Conservation (phyloP, 805 yeast genomes). For the Wickerhamomyces rabaulensis region DNA sequence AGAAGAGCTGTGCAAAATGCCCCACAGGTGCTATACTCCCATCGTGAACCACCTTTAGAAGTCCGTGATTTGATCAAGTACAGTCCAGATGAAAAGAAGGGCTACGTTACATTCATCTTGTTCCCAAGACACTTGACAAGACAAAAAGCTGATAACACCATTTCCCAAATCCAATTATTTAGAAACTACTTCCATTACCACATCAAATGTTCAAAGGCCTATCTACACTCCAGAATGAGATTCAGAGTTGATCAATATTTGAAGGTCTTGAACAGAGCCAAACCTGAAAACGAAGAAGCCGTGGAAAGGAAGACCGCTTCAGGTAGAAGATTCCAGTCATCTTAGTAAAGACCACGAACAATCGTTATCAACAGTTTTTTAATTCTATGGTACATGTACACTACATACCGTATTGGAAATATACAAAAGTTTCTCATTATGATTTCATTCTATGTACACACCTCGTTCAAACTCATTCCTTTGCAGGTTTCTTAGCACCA, state of each 20-base stretch:
- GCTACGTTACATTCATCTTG: slow-evolving; percentile 63
- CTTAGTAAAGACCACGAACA: background rate
- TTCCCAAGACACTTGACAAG: slow-evolving; percentile 73
- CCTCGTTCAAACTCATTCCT: slow-evolving; percentile 21
- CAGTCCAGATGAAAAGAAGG: slow-evolving; percentile 39
- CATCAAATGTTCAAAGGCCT: slow-evolving; percentile 96
- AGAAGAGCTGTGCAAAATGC: slow-evolving; percentile 94
- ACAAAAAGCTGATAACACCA: slow-evolving; percentile 76
- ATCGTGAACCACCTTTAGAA: slow-evolving; percentile 90
- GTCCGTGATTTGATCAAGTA: slow-evolving; percentile 41
- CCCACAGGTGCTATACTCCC: slow-evolving; percentile 93
- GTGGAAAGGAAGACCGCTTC: slow-evolving; percentile 35
- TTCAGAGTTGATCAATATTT: slow-evolving; percentile 89
- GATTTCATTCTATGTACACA: background rate
- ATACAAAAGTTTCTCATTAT: slow-evolving; percentile 1
- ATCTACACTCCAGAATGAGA: slow-evolving; percentile 98
- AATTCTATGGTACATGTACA: too few relatives aligned
- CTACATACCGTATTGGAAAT: background rate
- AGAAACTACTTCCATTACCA: slow-evolving; percentile 98
- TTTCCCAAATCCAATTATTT: slow-evolving; percentile 86
- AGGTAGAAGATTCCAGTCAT: slow-evolving; percentile 24
- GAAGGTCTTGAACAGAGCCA: slow-evolving; percentile 94
- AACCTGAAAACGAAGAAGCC: slow-evolving; percentile 82
- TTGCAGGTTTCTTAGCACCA: slow-evolving; percentile 82
- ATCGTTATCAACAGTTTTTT: too few relatives aligned